Evolutionary conservation across 140 eudicot genomes (phyloP), one percentile per base, ranked within the genome.

Genomic region (Oenanthe javanica): DNA sequence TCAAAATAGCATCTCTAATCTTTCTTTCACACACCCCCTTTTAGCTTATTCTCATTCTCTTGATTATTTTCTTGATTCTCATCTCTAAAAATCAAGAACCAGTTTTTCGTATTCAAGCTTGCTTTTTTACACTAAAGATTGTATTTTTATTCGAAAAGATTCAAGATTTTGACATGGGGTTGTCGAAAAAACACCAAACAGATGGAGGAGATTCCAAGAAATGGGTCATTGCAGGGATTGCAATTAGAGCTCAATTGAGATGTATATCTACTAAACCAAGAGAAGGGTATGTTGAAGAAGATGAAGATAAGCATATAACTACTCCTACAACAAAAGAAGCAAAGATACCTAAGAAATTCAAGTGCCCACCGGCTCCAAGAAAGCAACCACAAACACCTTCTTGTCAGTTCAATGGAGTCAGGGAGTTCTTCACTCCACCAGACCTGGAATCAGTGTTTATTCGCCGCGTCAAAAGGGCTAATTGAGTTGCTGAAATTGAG

Each of bases 301-400:
- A 76, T 2, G 79, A 55, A 13, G 85, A 88, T 3, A 80, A 66
- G 25, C 80, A 81, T 77, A 80, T 84, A 9, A 87, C 85, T 1
- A 92, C 97, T 23, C 97, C 97, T 51, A 92, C 89, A 0, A 79
- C 43, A 4, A 81, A 79, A 67, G 93, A 71, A 69, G 80, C 95
- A 9, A 87, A 89, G 81, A 71, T 92, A 50, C 82, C 87, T 15
- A 86, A 83, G 49, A 52, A 43, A 14, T 55, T 88, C 80, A 73
- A 83, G 18, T 90, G 95, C 66, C 95, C 97, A 0, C 88, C 85
- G 13, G 89, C 94, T 0, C 95, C 97, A 0, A 82, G 86, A 88
- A 92, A 92, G 90, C 89, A 84, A 1, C 83, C 80, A 79, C 84
- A 88, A 40, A 75, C 78, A 27, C 70, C 86, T 0, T 86, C 70